phyloP scores from a whole-genome alignment of 2,329 filamentous ascomycete species.

The Alternaria infectoria region DNA sequence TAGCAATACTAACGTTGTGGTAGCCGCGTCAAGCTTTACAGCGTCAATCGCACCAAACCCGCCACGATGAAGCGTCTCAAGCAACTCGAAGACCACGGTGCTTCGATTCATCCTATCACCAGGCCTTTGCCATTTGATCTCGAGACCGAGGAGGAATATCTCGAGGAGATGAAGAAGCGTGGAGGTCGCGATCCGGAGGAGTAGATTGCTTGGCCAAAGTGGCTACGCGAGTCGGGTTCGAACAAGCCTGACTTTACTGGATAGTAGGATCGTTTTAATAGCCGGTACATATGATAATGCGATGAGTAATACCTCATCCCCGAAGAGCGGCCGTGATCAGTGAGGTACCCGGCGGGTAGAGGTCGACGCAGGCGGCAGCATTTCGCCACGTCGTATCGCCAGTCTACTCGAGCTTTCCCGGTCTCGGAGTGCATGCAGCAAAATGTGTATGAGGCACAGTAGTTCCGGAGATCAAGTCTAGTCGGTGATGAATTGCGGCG shows the following conservation, averaged over 20 bases:
- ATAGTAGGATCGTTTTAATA: background rate
- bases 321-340: background rate
- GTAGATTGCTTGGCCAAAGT: constrained; percentile 16
- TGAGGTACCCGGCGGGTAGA: background rate
- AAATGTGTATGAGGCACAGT: background rate
- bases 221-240: background rate
- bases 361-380: background rate
- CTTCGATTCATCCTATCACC: constrained; percentile 62
- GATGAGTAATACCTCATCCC: background rate
- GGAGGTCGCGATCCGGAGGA: constrained; percentile 53
- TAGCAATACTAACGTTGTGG: background rate
- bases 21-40: constrained; percentile 59
- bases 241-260: background rate
- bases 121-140: constrained; percentile 59
- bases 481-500: background rate
- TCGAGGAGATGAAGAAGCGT: constrained; percentile 49
- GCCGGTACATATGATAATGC: background rate
- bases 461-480: background rate
- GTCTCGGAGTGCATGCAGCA: background rate
- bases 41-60: constrained; percentile 62
- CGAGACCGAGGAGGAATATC: constrained; percentile 58
- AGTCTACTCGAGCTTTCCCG: background rate
- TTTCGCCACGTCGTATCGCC: background rate
- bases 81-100: constrained; percentile 57
- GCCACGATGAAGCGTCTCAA: constrained; percentile 59